Evolutionary conservation across 371 early-diverging fungal genomes (phyloP), one percentile per base, ranked within the genome.

Genomic region (Mucor ambiguus): DNA sequence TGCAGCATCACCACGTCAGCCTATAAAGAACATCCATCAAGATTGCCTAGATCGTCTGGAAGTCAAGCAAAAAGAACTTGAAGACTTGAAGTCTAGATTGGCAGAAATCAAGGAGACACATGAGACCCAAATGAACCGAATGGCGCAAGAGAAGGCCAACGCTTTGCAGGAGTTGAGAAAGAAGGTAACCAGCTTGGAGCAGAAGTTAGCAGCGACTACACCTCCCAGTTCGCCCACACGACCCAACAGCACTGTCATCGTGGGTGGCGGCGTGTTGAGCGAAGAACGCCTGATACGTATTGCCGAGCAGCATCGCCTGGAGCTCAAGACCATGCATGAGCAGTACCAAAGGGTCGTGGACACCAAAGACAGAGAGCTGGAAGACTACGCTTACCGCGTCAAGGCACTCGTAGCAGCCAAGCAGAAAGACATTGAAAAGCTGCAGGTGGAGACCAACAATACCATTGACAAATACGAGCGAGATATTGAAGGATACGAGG

Each of bases 401-500:
- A 81, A 74, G 44, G 74, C 79, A 1, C 22, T 81, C 6, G 64
- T 71, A 2, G 72, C 77, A 28, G 54, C 77, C 85, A 74, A 70
- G 30, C 73, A 75, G 58, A 78, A 78, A 54, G 81, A 78, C 30
- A 52, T 74, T 7, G 81, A 78, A 35, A 61, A 57, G 4, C 22
- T 70, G 16, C 60, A 70, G 11, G 37, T 46, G 1, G 75, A 77
- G 52, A 61, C 66, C 4, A 72, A 44, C 11, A 58, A 71, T 12
- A 63, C 72, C 12, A 56, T 70, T 30, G 61, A 68, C n/a, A 57
- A 66, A 24, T 65, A 70, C 33, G 76, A 73, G 52, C 28, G 60
- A 24, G 63, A 70, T 22, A 66, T 81, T 61, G 74, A 76, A 70
- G 76, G 68, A 54, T 78, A 78, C 58, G 75, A 81, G 77, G 81